These are phyloP conservation scores for Coniochaeta sp. DNA, from an alignment of 2,329 filamentous ascomycete genomes.

Conservation along the genomic window DNA sequence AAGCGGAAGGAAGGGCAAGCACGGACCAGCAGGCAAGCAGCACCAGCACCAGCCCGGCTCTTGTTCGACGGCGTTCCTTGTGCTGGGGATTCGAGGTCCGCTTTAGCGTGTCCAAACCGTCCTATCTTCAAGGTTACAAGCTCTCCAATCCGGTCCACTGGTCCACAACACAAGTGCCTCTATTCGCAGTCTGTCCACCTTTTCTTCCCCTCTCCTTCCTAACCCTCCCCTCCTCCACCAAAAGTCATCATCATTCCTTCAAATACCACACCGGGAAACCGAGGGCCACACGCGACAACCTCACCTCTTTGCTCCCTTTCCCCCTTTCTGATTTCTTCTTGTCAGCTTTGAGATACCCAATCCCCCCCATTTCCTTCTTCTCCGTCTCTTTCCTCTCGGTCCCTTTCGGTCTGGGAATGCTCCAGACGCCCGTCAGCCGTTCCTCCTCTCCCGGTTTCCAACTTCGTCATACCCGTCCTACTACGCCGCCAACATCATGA, in stretches of 20 bases:
- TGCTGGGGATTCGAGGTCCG: not conserved
- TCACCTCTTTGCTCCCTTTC: constrained; percentile 14
- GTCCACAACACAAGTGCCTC: not conserved
- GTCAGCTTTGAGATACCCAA: constrained; percentile 28
- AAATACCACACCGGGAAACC: constrained; percentile 9
- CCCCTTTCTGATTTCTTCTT: constrained; percentile 10
- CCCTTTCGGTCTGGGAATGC: constrained; percentile 2
- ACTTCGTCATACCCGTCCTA: constrained; percentile 1
- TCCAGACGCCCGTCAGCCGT: not conserved
- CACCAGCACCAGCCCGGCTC: no score
- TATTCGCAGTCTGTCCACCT: not conserved
- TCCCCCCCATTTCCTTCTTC: constrained; percentile 37
- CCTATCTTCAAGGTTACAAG: not conserved
- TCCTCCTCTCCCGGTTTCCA: constrained; percentile 4
- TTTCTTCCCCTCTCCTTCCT: constrained; percentile 14
- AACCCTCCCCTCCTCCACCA: constrained; percentile 11
- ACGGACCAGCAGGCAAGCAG: constrained; percentile 1
- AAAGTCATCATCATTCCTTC: constrained; percentile 1
- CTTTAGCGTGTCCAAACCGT: not conserved
- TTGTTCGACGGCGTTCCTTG: not conserved
- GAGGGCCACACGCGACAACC: constrained; percentile 18
- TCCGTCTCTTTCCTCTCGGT: constrained; percentile 1
- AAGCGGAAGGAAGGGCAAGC: not conserved
- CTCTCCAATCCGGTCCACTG: not conserved
- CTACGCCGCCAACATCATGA: constrained; percentile 42